Conservation (phyloP, 345 rosid species). For the Populus nigra region DNA sequence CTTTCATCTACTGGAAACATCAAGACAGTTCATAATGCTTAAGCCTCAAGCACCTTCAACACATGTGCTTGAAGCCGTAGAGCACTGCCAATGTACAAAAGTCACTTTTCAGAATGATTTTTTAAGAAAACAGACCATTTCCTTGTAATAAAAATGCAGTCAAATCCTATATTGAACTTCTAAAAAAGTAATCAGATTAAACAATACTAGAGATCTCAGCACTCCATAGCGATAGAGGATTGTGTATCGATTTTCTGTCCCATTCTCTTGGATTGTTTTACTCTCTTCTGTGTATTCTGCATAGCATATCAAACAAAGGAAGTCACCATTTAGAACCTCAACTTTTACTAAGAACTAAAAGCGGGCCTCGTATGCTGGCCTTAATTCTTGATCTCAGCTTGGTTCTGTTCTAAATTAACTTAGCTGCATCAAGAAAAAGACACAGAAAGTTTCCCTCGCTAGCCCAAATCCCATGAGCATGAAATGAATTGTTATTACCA, state of each 20-base stretch:
- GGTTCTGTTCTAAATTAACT: too few species aligned
- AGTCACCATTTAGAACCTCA: neutral
- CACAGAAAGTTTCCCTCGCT: neutral
- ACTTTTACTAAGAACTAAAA: too few species aligned
- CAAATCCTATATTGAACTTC: constrained; percentile 1
- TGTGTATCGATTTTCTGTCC: neutral
- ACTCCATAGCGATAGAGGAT: neutral
- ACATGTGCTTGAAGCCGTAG: constrained; percentile 7
- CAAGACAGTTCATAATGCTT: neutral
- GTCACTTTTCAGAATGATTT: neutral
- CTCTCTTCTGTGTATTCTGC: neutral
- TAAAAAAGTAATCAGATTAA: neutral
- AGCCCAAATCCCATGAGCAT: neutral
- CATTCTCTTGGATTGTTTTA: neutral
- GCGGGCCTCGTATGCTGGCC: neutral
- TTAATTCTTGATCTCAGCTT: too few species aligned
- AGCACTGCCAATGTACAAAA: constrained; percentile 1
- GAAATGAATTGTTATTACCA: neutral
- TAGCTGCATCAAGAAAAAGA: neutral
- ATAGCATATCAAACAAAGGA: neutral
- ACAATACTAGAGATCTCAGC: neutral
- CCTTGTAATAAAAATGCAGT: neutral
- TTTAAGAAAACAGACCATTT: neutral
- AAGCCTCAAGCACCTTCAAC: neutral
- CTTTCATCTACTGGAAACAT: neutral